Base-by-base conservation (phyloP, 352 stramenopile genomes). In the Peronospora tabacina region DNA sequence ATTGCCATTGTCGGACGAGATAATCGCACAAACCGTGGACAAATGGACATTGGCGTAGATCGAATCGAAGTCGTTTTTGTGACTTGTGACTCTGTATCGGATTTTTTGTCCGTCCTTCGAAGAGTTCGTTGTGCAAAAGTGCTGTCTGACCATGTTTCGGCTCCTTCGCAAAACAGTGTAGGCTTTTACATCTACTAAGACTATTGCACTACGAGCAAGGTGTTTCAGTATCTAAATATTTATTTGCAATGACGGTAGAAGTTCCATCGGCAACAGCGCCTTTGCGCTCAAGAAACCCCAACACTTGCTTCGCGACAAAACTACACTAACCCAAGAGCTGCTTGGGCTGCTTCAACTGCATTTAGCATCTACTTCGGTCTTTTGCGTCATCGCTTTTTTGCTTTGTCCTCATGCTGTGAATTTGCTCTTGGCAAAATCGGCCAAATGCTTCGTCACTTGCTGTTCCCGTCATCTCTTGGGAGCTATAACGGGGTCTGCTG, bases 1-100 rank as follows among this genome's bases (percentile, higher is more conserved):
- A 44, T 91, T 75, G 11, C 78, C 76, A 44, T 92, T 78, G 49
- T 88, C 75, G 61, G 89, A 92, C 7, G 54, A 47, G 30, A 92
- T 64, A 58, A 22, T 89, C 76, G 35, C 57, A 83, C 20, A 62
- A 60, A 10, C 69, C 66, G 20, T 90, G 61, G 46, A 38, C 76
- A 26, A 26, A 26, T 26, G 22, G 22, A 7, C 72, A 9, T 75
- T 52, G 29, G 73, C 61, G 29, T 70, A 49, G 44, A 11, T 56
- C 17, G 16, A 62, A 32, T 20, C 49, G 13, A 63, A 39, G 12
- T 58, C 61, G 30, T 64, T 51, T 34, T 58, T 41, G 26, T 52
- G 46, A 17, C 44, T 45, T 4, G 55, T 9, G 39, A 20, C 7
- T 47, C 47, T 48, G 40, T 55, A 5, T 26, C 22, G 22, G 55